Conservation (phyloP, 2,329 filamentous ascomycete species). For the Plenodomus lindquistii region DNA sequence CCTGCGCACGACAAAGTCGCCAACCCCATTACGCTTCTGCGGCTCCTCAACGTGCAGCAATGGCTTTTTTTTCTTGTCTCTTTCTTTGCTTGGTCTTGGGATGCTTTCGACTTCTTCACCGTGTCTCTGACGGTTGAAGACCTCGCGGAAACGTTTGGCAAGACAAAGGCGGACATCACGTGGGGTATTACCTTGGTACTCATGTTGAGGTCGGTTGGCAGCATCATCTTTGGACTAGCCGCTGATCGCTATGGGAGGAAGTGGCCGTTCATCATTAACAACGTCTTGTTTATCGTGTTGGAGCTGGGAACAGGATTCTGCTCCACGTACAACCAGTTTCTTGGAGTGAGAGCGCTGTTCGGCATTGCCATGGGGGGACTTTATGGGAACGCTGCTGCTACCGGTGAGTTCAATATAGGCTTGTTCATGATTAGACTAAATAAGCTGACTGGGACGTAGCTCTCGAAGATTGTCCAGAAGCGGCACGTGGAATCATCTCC, state of each 20-base stretch:
- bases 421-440: neutral
- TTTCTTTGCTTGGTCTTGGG: constrained; percentile 54
- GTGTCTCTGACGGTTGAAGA: constrained; percentile 60
- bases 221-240: constrained; percentile 60
- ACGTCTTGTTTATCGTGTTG: constrained; percentile 63
- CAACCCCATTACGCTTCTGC: constrained; percentile 58
- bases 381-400: constrained; percentile 65
- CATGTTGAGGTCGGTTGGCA: constrained; percentile 64
- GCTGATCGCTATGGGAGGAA: constrained; percentile 61
- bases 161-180: constrained; percentile 61
- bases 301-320: constrained; percentile 65
- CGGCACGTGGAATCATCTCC: constrained; percentile 62
- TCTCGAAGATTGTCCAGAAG: constrained; percentile 63
- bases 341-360: constrained; percentile 63
- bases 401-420: constrained; percentile 33
- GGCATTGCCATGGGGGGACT: constrained; percentile 68
- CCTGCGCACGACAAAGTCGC: constrained; percentile 59
- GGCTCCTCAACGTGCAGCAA: constrained; percentile 57
- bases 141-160: constrained; percentile 58
- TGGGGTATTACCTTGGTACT: constrained; percentile 57
- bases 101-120: constrained; percentile 65
- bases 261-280: constrained; percentile 63
- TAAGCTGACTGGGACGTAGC: constrained; percentile 39
- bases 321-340: constrained; percentile 61
- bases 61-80: constrained; percentile 61